Conservation (phyloP, 1,284 basidiomycete genomes). For the Ceratobasidium theobromae region DNA sequence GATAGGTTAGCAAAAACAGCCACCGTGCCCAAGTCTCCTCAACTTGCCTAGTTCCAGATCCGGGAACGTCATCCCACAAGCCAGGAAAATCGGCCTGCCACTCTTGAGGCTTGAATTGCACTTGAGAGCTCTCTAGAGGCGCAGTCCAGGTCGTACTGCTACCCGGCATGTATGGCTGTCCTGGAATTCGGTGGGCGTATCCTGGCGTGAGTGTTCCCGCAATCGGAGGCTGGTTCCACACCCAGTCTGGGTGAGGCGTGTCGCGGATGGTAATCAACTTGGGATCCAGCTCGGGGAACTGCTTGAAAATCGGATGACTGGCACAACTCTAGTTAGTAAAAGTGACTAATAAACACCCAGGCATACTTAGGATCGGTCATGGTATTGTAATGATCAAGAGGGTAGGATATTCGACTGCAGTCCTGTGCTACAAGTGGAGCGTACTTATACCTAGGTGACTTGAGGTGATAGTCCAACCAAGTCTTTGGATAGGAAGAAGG, state of each 20-base stretch:
- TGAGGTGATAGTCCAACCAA: too few relatives aligned
- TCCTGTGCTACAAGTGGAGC: background rate
- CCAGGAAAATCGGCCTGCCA: background rate
- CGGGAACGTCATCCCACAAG: background rate
- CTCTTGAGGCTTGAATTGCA: background rate
- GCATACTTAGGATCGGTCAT: slow-evolving; percentile 25
- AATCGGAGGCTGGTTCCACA: background rate
- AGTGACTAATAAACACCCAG: too few relatives aligned
- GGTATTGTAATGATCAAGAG: background rate
- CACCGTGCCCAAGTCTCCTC: background rate
- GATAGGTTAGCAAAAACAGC: background rate
- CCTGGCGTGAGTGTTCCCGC: background rate
- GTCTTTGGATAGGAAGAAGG: too few relatives aligned
- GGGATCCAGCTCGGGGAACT: slow-evolving; percentile 1
- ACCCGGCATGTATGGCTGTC: background rate
- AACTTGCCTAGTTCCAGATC: background rate
- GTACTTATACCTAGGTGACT: background rate
- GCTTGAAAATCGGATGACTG: slow-evolving; percentile 19
- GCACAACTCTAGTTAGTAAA: background rate
- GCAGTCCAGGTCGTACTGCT: background rate
- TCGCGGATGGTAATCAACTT: background rate
- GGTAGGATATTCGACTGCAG: background rate
- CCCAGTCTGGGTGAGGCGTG: slow-evolving; percentile 6
- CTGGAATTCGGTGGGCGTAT: background rate
- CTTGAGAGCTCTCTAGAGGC: background rate